Conservation (phyloP, 345 rosid genomes). For the Viola odorata region DNA sequence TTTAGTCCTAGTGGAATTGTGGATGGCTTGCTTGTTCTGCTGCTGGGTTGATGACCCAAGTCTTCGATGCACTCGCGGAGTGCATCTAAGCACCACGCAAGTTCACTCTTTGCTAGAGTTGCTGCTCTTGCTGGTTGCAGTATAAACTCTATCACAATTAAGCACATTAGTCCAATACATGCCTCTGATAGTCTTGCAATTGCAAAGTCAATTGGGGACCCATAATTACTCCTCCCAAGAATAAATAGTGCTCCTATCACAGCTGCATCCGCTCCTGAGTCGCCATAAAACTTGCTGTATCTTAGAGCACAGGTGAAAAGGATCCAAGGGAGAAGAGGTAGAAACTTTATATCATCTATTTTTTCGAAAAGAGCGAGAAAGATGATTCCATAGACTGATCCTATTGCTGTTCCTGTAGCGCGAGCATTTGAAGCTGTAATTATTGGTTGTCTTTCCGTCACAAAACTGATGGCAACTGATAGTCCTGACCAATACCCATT, state of each 20-base stretch:
- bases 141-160: constrained; percentile 39
- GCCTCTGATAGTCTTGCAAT: constrained; percentile 54
- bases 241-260: constrained; percentile 54
- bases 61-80: constrained; percentile 24
- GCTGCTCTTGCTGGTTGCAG: constrained; percentile 50
- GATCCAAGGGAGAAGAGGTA: constrained; percentile 62
- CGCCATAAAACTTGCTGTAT: constrained; percentile 59
- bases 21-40: constrained; percentile 22
- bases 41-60: constrained; percentile 17
- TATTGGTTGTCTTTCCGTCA: constrained; percentile 48
- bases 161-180: constrained; percentile 52
- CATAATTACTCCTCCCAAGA: constrained; percentile 56
- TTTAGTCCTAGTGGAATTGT: constrained; percentile 19
- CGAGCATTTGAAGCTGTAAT: constrained; percentile 54
- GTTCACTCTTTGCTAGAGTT: constrained; percentile 45
- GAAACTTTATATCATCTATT: constrained; percentile 32
- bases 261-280: constrained; percentile 55
- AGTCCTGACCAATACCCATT: constrained; percentile 80
- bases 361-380: constrained; percentile 39
- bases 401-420: constrained; percentile 66
- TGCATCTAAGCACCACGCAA: constrained; percentile 29
- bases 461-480: constrained; percentile 59
- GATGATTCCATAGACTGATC: constrained; percentile 60
- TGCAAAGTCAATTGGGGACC: constrained; percentile 48
- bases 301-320: constrained; percentile 46